Conservation (phyloP, 139 green algal species). For the Haematococcus sp. region DNA sequence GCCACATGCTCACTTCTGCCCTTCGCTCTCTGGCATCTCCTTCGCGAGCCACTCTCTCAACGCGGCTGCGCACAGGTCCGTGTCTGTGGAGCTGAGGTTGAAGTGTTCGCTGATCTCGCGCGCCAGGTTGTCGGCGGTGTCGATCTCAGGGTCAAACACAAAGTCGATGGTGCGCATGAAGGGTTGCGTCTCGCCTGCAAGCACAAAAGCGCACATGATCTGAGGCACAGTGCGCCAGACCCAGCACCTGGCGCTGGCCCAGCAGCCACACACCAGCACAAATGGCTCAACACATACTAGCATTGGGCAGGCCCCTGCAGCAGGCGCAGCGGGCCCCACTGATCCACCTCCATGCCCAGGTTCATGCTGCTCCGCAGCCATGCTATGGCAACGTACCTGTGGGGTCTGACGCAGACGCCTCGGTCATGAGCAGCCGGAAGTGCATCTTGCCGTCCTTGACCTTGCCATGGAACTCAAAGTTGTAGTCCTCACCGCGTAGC, state of each 20-base stretch:
- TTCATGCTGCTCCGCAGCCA: too few relatives aligned
- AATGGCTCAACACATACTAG: neutral
- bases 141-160: slow-evolving; percentile 84
- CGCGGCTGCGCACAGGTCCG: slow-evolving; percentile 86
- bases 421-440: slow-evolving; percentile 81
- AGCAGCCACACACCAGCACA: neutral
- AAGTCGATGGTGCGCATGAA: slow-evolving; percentile 91
- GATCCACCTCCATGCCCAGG: too few relatives aligned
- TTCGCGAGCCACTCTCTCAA: slow-evolving; percentile 87
- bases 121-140: slow-evolving; percentile 90
- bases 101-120: slow-evolving; percentile 93
- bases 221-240: neutral
- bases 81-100: slow-evolving; percentile 79
- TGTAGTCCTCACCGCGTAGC: slow-evolving; percentile 87
- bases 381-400: too few relatives aligned
- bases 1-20: slow-evolving; percentile 14
- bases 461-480: slow-evolving; percentile 82
- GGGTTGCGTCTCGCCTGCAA: slow-evolving; percentile 38
- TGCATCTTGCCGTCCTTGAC: slow-evolving; percentile 81
- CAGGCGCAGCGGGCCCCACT: too few relatives aligned
- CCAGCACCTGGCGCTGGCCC: neutral
- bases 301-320: too few relatives aligned
- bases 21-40: slow-evolving; percentile 42
- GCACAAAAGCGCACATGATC: neutral
- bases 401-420: slow-evolving; percentile 22